Conservation (phyloP, 495 filamentous ascomycete species). For the Penicillium desertorum region DNA sequence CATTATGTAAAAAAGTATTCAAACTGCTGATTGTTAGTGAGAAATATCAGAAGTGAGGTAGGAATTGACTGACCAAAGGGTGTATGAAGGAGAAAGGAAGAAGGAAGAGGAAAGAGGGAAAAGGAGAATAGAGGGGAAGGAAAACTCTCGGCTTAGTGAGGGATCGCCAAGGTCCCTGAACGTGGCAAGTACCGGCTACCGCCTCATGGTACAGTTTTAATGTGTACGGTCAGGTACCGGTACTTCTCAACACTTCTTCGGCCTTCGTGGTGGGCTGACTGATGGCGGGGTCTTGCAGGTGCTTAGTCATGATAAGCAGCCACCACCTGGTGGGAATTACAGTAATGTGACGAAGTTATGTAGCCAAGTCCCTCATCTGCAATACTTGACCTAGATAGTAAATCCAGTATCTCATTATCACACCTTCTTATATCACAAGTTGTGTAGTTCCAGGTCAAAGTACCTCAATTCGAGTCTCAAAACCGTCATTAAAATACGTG, state of each 20-base stretch:
- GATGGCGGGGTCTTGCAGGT: slow-evolving; percentile 16
- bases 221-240: slow-evolving; percentile 11
- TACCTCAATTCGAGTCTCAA: too few relatives aligned
- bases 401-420: too few relatives aligned
- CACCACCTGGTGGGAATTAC: neutral
- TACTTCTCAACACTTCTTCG: slow-evolving; percentile 8
- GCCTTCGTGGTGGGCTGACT: slow-evolving; percentile 13
- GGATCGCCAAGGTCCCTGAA: slow-evolving; percentile 9
- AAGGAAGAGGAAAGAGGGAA: slow-evolving; percentile 22
- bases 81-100: slow-evolving; percentile 14
- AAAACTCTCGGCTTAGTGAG: slow-evolving; percentile 22
- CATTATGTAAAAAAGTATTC: slow-evolving; percentile 33
- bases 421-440: too few relatives aligned
- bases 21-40: slow-evolving; percentile 16
- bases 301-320: slow-evolving; percentile 11
- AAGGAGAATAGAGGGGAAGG: slow-evolving; percentile 21
- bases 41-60: neutral
- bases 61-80: slow-evolving; percentile 7
- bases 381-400: too few relatives aligned
- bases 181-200: slow-evolving; percentile 7
- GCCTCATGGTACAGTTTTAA: neutral
- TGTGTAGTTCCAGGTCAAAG: too few relatives aligned
- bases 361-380: too few relatives aligned
- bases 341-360: too few relatives aligned
- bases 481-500: too few relatives aligned